Evolutionary conservation across 108 stramenopile species (phyloP).

Genomic region (Skeletonema costatum): DNA sequence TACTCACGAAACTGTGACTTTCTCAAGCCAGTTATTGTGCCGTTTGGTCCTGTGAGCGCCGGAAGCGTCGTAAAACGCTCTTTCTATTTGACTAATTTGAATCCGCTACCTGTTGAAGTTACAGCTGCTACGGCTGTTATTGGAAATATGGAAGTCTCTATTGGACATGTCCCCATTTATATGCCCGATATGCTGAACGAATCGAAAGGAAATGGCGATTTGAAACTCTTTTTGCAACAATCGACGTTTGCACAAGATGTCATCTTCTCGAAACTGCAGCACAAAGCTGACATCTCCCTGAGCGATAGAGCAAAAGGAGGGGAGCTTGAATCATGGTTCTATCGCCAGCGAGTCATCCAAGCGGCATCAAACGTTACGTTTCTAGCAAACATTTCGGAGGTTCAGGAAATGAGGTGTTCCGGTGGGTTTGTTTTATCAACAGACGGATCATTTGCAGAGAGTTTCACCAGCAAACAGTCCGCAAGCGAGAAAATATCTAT

Average conservation of each 20-base stretch:
- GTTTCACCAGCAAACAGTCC: conserved; percentile 28
- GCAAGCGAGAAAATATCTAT: conserved; percentile 44
- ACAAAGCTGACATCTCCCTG: conserved; percentile 29
- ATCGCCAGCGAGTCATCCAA: conserved; percentile 15
- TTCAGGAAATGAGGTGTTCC: conserved; percentile 14
- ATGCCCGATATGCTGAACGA: conserved; percentile 20
- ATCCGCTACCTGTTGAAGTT: conserved; percentile 67
- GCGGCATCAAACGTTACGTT: conserved; percentile 16
- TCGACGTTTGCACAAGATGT: conserved; percentile 12
- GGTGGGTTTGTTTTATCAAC: conserved; percentile 60
- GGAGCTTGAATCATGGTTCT: conserved; percentile 28
- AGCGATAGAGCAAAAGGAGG: conserved; percentile 19
- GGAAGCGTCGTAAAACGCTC: conserved; percentile 49
- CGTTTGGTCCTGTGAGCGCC: conserved; percentile 60
- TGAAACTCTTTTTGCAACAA: conserved; percentile 26
- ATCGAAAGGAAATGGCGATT: background rate
- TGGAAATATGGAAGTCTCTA: conserved; percentile 62
- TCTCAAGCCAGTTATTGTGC: conserved; percentile 56
- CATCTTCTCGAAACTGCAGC: conserved; percentile 18
- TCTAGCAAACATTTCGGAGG: conserved; percentile 4
- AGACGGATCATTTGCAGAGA: conserved; percentile 47
- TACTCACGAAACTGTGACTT: background rate
- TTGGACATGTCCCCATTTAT: conserved; percentile 57
- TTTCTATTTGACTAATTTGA: conserved; percentile 68
- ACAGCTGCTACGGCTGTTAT: conserved; percentile 61